phyloP scores from a whole-genome alignment of 495 filamentous ascomycete genomes.

The Glonium stellatum region DNA sequence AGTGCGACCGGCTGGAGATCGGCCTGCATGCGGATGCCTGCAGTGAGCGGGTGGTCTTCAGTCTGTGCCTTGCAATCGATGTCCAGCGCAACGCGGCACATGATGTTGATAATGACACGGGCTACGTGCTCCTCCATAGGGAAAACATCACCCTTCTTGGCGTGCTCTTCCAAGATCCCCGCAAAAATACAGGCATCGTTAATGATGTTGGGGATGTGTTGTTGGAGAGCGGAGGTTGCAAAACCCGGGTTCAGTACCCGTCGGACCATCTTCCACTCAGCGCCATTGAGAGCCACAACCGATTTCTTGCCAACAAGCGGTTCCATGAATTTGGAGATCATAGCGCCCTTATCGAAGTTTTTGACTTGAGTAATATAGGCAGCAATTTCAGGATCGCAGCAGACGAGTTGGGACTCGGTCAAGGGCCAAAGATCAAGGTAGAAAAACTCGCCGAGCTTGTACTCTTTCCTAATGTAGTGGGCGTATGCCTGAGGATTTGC shows the following conservation, averaged over 20 bases:
- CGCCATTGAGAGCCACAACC: slow-evolving; percentile 1
- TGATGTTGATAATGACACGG: slow-evolving; percentile 33
- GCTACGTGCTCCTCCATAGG: slow-evolving; percentile 9
- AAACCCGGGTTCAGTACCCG: slow-evolving; percentile 4
- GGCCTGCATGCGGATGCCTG: not conserved
- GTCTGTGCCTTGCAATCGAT: not conserved
- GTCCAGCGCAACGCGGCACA: slow-evolving; percentile 8
- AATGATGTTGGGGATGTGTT: slow-evolving; percentile 3
- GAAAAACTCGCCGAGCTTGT: slow-evolving; percentile 21
- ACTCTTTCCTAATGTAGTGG: slow-evolving; percentile 7
- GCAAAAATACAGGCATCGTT: not conserved
- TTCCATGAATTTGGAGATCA: slow-evolving; percentile 1
- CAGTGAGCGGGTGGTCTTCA: not conserved
- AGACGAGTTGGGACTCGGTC: slow-evolving; percentile 17
- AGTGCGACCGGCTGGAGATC: not conserved
- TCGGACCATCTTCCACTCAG: slow-evolving; percentile 3
- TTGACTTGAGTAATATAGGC: not conserved
- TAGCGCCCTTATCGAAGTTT: slow-evolving; percentile 1
- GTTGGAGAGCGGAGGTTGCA: not conserved
- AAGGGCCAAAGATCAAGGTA: slow-evolving; percentile 27
- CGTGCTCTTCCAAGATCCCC: not conserved
- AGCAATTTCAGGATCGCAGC: slow-evolving; percentile 16
- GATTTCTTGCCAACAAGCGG: slow-evolving; percentile 1
- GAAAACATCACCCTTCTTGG: not conserved
- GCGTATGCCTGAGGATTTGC: slow-evolving; percentile 9